Base-by-base conservation (phyloP, 371 early-diverging fungal genomes). In the Mortierella sp. region DNA sequence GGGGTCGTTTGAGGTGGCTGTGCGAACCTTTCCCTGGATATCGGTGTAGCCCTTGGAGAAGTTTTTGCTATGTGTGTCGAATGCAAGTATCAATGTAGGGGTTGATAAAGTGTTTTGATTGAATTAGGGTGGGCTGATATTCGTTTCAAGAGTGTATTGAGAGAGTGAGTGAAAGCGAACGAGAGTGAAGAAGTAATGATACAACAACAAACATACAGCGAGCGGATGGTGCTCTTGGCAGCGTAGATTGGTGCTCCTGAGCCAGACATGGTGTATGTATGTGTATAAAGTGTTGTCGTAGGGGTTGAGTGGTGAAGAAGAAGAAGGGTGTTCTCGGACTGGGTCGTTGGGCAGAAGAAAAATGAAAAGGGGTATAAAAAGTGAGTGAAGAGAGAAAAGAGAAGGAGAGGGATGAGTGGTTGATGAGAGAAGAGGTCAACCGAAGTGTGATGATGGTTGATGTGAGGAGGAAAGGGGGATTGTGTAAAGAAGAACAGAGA, bases 1-100 rank as follows among this genome's bases (percentile, higher is more conserved):
- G 71, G 96, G 94, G 88, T 98, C 97, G 84, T 98, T 99, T 0
- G 97, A 96, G 5, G 99, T 99, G n/a, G 98, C 99, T 78, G 94
- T 94, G 86, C 98, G 92, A 72, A 98, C 99, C 93, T 98, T 99
- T 85, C 94, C 94, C 86, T 99, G 98, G 60, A 97, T 95, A 80
- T 99, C 98, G 77, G 97, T 93, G 90, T 98, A 99, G 14, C 99
- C 99, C 89, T 97, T 97, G 71, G 97, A 95, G 88, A 95, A 95
- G 91, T 98, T 98, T 93, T 99, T 99, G 79, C 98, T 98, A 63
- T 42, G 31, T 54, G 47, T 44, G 50, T 52, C 34, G 38, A n/a
- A 54, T 54, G n/a, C 42, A 38, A 3, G 24, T 48, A 63, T 34
- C 21, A 2, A 42, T 24, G 21, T 21, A 31, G 21, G 65, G 63